These are phyloP conservation scores for Stenocarpella maydis DNA, from an alignment of 2,329 filamentous ascomycete species.

Conservation along the genomic window DNA sequence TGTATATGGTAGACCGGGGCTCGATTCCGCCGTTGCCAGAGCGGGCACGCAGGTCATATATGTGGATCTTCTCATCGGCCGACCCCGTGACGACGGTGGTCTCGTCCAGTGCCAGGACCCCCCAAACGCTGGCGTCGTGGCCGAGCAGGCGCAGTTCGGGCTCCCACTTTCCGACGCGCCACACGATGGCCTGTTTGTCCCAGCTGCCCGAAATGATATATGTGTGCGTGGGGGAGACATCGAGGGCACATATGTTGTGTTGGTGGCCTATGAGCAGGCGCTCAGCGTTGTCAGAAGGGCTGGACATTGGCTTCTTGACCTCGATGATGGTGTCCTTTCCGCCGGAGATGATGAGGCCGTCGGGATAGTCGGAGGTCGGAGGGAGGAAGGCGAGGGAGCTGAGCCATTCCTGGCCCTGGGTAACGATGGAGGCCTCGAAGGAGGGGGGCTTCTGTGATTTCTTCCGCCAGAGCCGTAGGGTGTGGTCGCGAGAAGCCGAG, in stretches of 20 bases:
- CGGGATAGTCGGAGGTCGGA: constrained; percentile 71
- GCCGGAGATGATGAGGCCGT: constrained; percentile 86
- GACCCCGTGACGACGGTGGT: constrained; percentile 88
- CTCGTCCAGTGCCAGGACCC: constrained; percentile 84
- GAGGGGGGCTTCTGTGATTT: constrained; percentile 64
- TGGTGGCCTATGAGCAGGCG: constrained; percentile 86
- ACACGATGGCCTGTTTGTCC: constrained; percentile 88
- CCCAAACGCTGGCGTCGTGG: constrained; percentile 87
- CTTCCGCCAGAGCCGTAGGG: constrained; percentile 85
- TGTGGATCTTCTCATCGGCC: constrained; percentile 87
- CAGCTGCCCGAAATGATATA: constrained; percentile 92
- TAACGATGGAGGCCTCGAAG: constrained; percentile 81
- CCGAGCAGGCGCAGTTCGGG: constrained; percentile 74
- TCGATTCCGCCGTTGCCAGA: constrained; percentile 61
- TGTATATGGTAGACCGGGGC: constrained; percentile 64
- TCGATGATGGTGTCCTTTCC: constrained; percentile 95
- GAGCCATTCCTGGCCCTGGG: constrained; percentile 84
- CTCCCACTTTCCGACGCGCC: constrained; percentile 88
- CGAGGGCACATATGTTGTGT: constrained; percentile 87
- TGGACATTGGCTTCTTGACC: constrained; percentile 75
- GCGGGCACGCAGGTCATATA: constrained; percentile 76
- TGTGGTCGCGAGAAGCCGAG: constrained; percentile 91
- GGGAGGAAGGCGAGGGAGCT: constrained; percentile 83
- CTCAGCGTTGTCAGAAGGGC: constrained; percentile 79
- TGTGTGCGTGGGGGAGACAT: constrained; percentile 75